Conservation (phyloP, 179 eudicot species). For the Patellifolia procumbens region DNA sequence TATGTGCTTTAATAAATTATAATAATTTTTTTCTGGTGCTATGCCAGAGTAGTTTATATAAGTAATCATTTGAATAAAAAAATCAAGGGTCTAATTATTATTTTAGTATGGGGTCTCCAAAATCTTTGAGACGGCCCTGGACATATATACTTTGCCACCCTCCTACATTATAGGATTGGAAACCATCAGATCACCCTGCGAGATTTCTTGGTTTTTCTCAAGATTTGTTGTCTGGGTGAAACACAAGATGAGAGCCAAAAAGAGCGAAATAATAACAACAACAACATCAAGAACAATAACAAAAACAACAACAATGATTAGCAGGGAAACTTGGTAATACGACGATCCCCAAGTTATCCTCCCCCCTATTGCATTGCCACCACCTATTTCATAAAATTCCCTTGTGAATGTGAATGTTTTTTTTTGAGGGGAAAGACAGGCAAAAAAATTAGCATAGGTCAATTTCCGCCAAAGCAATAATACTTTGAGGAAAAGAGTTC, state of each 20-base stretch:
- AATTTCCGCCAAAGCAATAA: too few species aligned
- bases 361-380: conserved; percentile 25
- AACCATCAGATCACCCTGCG: conserved; percentile 22
- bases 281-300: not conserved
- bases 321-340: conserved; percentile 31
- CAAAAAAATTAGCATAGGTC: too few species aligned
- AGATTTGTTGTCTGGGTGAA: conserved; percentile 25
- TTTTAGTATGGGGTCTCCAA: too few species aligned
- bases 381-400: conserved; percentile 8
- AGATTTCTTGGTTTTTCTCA: conserved; percentile 29
- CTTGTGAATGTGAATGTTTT: too few species aligned
- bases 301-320: conserved; percentile 14
- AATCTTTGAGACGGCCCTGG: too few species aligned
- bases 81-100: too few species aligned
- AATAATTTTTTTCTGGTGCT: too few species aligned
- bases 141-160: conserved; percentile 18
- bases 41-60: too few species aligned
- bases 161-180: conserved; percentile 26
- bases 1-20: too few species aligned
- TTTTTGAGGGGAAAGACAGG: too few species aligned
- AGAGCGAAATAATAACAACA: not conserved
- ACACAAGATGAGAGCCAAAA: conserved; percentile 16
- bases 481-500: too few species aligned
- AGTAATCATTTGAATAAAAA: too few species aligned
- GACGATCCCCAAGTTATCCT: not conserved